Evolutionary conservation across 495 filamentous ascomycete species (phyloP).

Genomic region (Talaromyces adpressus): DNA sequence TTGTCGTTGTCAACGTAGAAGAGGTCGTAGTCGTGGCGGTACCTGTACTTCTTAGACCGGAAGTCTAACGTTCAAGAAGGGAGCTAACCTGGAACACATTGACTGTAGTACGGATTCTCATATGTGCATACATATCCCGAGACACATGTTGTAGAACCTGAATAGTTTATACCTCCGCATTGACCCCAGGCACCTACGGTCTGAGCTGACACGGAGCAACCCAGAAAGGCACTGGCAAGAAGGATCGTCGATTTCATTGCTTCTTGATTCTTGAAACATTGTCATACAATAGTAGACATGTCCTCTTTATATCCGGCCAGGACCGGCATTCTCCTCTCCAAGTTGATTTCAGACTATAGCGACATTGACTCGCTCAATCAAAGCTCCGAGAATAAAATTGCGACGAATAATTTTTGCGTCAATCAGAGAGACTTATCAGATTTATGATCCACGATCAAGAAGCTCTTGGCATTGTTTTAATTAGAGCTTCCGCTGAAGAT

Average conservation of each 20-base stretch:
- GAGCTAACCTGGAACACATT: not conserved
- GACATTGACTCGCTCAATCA: not conserved
- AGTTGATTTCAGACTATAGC: not conserved
- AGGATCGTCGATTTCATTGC: not conserved
- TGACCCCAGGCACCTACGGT: not conserved
- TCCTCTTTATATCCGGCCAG: not conserved
- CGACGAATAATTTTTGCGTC: not conserved
- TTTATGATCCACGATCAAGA: not conserved
- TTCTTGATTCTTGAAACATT: not conserved
- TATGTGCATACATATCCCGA: slow-evolving; percentile 1
- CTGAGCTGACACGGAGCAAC: not conserved
- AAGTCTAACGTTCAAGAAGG: not conserved
- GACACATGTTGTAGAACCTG: not conserved
- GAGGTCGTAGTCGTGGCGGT: not conserved
- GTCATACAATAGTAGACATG: not conserved
- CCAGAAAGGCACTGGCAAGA: not conserved
- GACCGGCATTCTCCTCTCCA: not conserved
- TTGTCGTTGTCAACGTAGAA: not conserved
- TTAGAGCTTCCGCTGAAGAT: not conserved
- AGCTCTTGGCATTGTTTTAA: not conserved
- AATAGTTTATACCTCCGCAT: not conserved
- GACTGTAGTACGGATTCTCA: not conserved
- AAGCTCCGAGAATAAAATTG: not conserved
- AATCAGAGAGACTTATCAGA: not conserved
- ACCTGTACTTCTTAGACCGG: not conserved